Percentiles rank a stretch among this genome's conserved stretches.
These are phyloP conservation scores for Parasitella parasitica DNA, from an alignment of 371 early-diverging fungal genomes.

Conservation along the genomic window DNA sequence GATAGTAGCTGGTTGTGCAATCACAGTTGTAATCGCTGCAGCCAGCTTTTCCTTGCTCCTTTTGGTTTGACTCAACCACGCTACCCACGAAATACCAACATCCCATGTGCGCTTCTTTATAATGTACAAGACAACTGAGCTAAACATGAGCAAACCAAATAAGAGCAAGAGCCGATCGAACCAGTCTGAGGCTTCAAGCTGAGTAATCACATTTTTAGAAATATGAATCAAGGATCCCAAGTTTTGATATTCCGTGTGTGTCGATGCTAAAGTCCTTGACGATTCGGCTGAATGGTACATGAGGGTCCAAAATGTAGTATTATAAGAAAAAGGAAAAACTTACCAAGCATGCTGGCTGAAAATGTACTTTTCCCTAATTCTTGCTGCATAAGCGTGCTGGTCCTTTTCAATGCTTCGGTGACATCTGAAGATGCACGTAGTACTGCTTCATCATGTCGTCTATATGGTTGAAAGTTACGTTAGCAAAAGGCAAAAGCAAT, in stretches of 20 bases:
- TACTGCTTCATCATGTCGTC: constrained; percentile 44
- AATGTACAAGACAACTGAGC: constrained; percentile 63
- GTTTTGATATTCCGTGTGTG: constrained; percentile 62
- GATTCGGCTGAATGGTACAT: constrained; percentile 55
- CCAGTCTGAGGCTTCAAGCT: constrained; percentile 73
- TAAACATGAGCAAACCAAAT: constrained; percentile 65
- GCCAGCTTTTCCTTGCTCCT: constrained; percentile 1
- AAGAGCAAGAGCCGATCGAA: constrained; percentile 66
- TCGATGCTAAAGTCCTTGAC: constrained; percentile 54
- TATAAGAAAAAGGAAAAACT: background rate
- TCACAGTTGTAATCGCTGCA: background rate
- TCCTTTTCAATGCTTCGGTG: constrained; percentile 66
- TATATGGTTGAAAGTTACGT: background rate
- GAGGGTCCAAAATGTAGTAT: background rate
- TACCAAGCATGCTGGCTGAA: constrained; percentile 67
- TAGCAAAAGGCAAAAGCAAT: background rate
- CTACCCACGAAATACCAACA: constrained; percentile 56
- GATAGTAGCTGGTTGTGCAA: background rate
- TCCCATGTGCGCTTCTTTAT: constrained; percentile 70
- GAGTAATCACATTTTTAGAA: constrained; percentile 64
- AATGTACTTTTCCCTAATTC: constrained; percentile 73
- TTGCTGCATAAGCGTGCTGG: constrained; percentile 69
- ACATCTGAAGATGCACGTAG: constrained; percentile 57
- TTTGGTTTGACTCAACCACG: constrained; percentile 41
- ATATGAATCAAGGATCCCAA: constrained; percentile 59